Evolutionary conservation across 257 asterid species (phyloP), one percentile per base, ranked within the genome.

Genomic region (Capsicum rhomboideum): DNA sequence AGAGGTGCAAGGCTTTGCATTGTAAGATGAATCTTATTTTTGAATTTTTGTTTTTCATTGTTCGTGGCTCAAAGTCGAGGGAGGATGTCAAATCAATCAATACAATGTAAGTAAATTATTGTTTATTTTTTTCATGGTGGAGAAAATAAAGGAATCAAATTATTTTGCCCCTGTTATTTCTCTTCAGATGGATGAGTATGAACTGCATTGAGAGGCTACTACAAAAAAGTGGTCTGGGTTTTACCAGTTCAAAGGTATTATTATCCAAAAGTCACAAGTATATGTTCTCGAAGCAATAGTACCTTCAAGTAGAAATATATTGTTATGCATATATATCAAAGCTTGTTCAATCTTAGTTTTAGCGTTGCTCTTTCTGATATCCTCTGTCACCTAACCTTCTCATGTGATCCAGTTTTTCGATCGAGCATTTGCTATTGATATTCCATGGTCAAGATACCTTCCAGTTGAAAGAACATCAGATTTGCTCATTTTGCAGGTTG

Each of bases 121-220:
- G 21, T 72, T 59, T 87, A 79, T 81, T 61, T 75, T 64, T 68
- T 80, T 58, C 52, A 63, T 59, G 77, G 77, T 26, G 53, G 49
- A 80, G 71, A 83, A 78, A 71, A 67, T 83, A 77, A 61, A 69
- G 52, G 82, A 86, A 49, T 87, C 67, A 77, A 74, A 74, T 59
- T 75, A 83, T 82, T 77, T 74, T 85, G 50, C 59, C 80, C 71
- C 34, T 14, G 84, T 75, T 55, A 28, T 77, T 75, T 80, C 82
- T 86, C 87, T 75, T 28, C 87, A 96, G 99, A 93, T 96, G 99
- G 99, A 90, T 94, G 94, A 88, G 88, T 78, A 89, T 93, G 84
- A 86, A 84, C 78, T 89, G 91, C 61, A 53, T 96, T 63, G 92
- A 87, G 83, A 85, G 61, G 68, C 89, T 93, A 79, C 82, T 90